Evolutionary conservation across 805 yeast genomes (phyloP).

Genomic region (Kuraishia piskuri): DNA sequence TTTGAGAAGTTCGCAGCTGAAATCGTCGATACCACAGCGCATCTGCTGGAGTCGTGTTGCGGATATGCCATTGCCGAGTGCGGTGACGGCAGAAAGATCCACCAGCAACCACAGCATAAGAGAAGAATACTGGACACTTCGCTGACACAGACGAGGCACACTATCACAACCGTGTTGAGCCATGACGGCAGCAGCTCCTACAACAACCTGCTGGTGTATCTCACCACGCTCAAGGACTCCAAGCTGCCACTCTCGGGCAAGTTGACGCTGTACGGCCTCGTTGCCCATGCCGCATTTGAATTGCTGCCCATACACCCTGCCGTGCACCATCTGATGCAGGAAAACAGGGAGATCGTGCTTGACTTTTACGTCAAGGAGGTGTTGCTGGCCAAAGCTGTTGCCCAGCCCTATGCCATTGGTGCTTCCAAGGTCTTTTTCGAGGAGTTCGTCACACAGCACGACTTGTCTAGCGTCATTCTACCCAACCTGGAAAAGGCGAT

Average conservation of each 20-base stretch:
- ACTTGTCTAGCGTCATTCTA: constrained; percentile 30
- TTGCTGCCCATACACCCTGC: constrained; percentile 6
- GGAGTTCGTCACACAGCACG: constrained; percentile 30
- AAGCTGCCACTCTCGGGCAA: constrained; percentile 25
- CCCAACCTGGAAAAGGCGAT: constrained; percentile 69
- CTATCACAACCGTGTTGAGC: constrained; percentile 14
- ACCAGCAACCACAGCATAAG: constrained; percentile 28
- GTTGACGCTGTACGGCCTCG: constrained; percentile 25
- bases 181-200: constrained; percentile 9
- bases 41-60: constrained; percentile 31
- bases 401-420: constrained; percentile 25
- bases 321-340: constrained; percentile 4
- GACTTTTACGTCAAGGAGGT: constrained; percentile 28
- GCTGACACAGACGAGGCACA: constrained; percentile 18
- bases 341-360: constrained; percentile 10
- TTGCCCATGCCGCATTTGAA: constrained; percentile 19
- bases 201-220: constrained; percentile 6
- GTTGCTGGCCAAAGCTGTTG: constrained; percentile 35
- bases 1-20: constrained; percentile 14
- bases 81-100: constrained; percentile 8
- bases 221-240: constrained; percentile 10
- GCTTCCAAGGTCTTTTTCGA: constrained; percentile 35
- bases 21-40: constrained; percentile 23
- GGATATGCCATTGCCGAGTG: constrained; percentile 20
- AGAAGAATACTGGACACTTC: constrained; percentile 28